A percentile compares a stretch with the other conserved stretches of the same genome.
These are phyloP conservation scores for Vanrija humicola DNA, from an alignment of 1,284 basidiomycete species.

Conservation along the genomic window DNA sequence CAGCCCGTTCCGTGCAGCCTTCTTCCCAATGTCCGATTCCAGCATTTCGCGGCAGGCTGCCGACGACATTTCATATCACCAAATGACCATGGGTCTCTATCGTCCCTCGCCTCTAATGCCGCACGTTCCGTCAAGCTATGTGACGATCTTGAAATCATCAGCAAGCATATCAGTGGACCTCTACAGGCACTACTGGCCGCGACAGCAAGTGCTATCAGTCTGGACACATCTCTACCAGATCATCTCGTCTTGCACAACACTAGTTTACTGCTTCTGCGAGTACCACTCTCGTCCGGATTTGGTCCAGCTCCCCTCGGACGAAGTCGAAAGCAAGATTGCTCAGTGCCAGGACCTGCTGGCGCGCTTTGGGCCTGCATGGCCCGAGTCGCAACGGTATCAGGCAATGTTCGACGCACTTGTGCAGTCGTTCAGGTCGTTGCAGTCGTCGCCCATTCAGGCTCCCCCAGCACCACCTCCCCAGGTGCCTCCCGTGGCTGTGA, in stretches of 20 bases:
- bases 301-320: not conserved
- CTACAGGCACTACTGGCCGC: slow-evolving; percentile 6
- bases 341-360: not conserved
- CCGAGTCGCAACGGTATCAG: not conserved
- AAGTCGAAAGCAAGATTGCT: not conserved
- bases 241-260: slow-evolving; percentile 7
- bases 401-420: not conserved
- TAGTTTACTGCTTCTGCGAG: slow-evolving; percentile 8
- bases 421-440: too few relatives aligned
- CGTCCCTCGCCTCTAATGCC: slow-evolving; percentile 11
- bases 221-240: slow-evolving; percentile 11
- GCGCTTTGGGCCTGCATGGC: not conserved
- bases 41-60: slow-evolving; percentile 7
- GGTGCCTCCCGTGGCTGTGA: too few relatives aligned
- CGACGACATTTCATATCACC: slow-evolving; percentile 12
- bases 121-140: slow-evolving; percentile 6
- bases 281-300: slow-evolving; percentile 2
- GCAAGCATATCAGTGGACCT: slow-evolving; percentile 9
- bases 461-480: too few relatives aligned
- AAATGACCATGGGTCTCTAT: slow-evolving; percentile 10
- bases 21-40: slow-evolving; percentile 7
- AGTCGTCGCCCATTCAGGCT: too few relatives aligned
- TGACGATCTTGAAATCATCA: not conserved
- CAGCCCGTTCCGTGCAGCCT: slow-evolving; percentile 6
- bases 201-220: slow-evolving; percentile 1